Evolutionary conservation across 306 rosid species (phyloP).

Genomic region (Hippophae rhamnoides): DNA sequence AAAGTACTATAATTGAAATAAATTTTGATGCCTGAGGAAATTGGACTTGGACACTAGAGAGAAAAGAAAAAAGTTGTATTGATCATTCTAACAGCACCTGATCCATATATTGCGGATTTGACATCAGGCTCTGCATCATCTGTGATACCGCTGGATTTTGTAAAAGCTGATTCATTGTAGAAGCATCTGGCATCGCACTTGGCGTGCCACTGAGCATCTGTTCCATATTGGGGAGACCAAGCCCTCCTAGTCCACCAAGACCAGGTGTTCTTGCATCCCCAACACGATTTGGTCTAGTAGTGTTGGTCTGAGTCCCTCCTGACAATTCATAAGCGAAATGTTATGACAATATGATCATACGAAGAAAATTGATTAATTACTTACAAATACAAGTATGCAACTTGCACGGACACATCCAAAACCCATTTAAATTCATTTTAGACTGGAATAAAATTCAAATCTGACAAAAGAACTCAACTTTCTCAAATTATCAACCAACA

Average conservation of each 20-base stretch:
- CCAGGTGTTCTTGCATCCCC: conserved; percentile 33
- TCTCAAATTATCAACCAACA: too few species aligned
- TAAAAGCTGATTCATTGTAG: conserved; percentile 38
- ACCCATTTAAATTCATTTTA: not conserved
- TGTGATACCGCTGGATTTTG: conserved; percentile 54
- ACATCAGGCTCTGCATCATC: conserved; percentile 58
- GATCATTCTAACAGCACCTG: conserved; percentile 24
- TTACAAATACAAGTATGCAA: not conserved
- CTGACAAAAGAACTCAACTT: not conserved
- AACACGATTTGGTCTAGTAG: conserved; percentile 24
- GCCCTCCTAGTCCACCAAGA: conserved; percentile 41
- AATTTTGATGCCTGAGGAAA: not conserved
- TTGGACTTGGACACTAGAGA: not conserved
- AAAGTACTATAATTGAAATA: not conserved
- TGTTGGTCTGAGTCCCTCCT: conserved; percentile 43
- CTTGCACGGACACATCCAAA: not conserved
- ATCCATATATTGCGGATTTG: conserved; percentile 52
- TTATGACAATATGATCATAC: not conserved
- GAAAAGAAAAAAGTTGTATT: not conserved
- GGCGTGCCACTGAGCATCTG: conserved; percentile 21
- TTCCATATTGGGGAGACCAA: conserved; percentile 36
- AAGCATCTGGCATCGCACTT: conserved; percentile 23
- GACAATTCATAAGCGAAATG: conserved; percentile 4
- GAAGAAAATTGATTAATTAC: not conserved
- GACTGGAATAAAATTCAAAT: too few species aligned